Conservation (phyloP, 148 eudicot species). For the Persicaria maculosa region DNA sequence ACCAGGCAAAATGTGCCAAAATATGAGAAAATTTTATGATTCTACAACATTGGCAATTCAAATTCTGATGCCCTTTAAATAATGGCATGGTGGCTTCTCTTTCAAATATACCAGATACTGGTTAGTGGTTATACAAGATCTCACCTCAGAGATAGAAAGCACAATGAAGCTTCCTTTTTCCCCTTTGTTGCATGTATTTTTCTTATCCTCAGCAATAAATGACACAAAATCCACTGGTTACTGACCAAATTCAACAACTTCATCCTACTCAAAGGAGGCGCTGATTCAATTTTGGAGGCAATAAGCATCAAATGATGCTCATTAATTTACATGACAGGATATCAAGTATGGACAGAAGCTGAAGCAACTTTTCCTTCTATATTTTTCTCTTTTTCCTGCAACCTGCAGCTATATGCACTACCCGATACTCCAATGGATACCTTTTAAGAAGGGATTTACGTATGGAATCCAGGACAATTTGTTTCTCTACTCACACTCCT, state of each 20-base stretch:
- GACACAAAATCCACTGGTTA: neutral
- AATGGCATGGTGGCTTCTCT: neutral
- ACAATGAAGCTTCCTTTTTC: neutral
- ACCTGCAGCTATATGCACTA: neutral
- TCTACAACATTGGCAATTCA: neutral
- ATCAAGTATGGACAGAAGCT: neutral
- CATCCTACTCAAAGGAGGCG: neutral
- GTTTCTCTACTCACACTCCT: neutral
- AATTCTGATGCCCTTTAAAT: neutral
- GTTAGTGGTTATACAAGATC: neutral
- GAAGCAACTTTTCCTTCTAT: neutral
- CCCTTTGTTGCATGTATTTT: neutral
- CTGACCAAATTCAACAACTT: neutral
- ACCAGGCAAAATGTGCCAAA: neutral
- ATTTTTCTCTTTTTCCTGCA: neutral
- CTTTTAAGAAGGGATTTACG: too few species aligned
- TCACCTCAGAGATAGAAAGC: neutral
- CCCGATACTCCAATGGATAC: too few species aligned
- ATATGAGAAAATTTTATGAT: neutral
- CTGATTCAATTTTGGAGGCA: neutral
- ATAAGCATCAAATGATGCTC: neutral
- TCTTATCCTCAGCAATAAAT: neutral
- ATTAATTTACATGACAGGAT: neutral
- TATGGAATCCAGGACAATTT: neutral
- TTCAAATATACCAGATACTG: neutral